Evolutionary conservation across 352 stramenopile species (phyloP), one percentile per base, ranked within the genome.

Genomic region (Phytophthora fragariae): DNA sequence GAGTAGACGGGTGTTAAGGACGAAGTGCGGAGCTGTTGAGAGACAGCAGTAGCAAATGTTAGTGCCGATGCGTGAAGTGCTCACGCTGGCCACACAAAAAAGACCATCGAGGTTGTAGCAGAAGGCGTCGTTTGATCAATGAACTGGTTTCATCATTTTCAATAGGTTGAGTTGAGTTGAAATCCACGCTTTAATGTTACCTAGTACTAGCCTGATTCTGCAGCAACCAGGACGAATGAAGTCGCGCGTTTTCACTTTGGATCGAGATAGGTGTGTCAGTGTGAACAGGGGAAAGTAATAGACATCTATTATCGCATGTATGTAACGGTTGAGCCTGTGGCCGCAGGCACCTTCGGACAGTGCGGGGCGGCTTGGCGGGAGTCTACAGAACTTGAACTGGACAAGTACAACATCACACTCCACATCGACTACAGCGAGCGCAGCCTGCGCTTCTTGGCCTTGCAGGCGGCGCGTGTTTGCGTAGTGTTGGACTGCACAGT

Each of bases 381-480:
- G 57, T 65, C 37, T 69, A 73, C 52, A 58, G 54, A 5, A 59
- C 21, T 46, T 72, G 29, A 50, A 49, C 63, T 52, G n/a, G 46
- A 62, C 49, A 67, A 54, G 59, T 60, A 44, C 12, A 14, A 57
- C 35, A 56, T n/a, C 8, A 46, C 24, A 54, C 17, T 14, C 55
- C 33, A 47, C 67, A 70, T 24, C 15, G 33, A 63, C 62, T 71
- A 73, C 46, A 75, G 47, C 12, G 41, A 57, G n/a, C 68, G 68
- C n/a, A 73, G 21, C 19, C 19, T 21, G 33, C 62, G 59, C 46
- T 56, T 81, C 55, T 58, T 80, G 41, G 60, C 59, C 63, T 70
- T 72, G 57, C 65, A 80, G 33, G 66, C 63, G 55, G 33, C 69
- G 29, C 56, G 62, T 8, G 31, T 17, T 29, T 56, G 54, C 9